Percentiles rank a stretch among this genome's conserved stretches.
Evolutionary conservation across 177 flowering plant genomes (phyloP).

Genomic region (Tripterygium wilfordii): DNA sequence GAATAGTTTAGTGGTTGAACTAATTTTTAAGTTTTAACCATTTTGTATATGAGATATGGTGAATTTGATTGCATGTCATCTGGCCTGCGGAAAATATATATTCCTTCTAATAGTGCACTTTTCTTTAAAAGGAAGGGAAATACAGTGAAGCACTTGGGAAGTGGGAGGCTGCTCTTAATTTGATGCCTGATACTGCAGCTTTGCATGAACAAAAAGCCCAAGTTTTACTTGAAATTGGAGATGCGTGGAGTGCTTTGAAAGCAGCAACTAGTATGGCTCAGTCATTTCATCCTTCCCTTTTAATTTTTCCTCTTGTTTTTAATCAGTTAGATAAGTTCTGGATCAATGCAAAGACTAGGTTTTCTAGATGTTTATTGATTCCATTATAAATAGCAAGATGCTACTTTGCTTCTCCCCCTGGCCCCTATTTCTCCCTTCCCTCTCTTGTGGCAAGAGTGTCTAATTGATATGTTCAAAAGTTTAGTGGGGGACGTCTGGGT

Average conservation of each 20-base stretch:
- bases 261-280: constrained; percentile 57
- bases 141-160: constrained; percentile 78
- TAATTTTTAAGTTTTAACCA: too few relatives aligned
- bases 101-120: not conserved
- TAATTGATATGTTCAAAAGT: too few relatives aligned
- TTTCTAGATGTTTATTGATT: too few relatives aligned
- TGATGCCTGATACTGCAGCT: constrained; percentile 64
- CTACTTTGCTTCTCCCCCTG: too few relatives aligned
- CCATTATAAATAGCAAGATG: too few relatives aligned
- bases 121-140: constrained; percentile 53
- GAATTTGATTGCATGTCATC: not conserved
- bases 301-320: not conserved
- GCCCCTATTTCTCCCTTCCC: too few relatives aligned
- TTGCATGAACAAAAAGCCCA: constrained; percentile 94
- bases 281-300: constrained; percentile 1
- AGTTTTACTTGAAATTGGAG: constrained; percentile 81
- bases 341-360: too few relatives aligned
- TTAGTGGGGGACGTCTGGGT: too few relatives aligned
- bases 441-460: too few relatives aligned
- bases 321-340: too few relatives aligned
- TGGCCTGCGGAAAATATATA: not conserved
- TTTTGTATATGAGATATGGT: too few relatives aligned
- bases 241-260: constrained; percentile 80
- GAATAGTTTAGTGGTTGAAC: too few relatives aligned
- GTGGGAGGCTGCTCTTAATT: constrained; percentile 85